These are phyloP conservation scores for Xylariaceae sp. DNA, from an alignment of 2,329 filamentous ascomycete species.

Conservation along the genomic window DNA sequence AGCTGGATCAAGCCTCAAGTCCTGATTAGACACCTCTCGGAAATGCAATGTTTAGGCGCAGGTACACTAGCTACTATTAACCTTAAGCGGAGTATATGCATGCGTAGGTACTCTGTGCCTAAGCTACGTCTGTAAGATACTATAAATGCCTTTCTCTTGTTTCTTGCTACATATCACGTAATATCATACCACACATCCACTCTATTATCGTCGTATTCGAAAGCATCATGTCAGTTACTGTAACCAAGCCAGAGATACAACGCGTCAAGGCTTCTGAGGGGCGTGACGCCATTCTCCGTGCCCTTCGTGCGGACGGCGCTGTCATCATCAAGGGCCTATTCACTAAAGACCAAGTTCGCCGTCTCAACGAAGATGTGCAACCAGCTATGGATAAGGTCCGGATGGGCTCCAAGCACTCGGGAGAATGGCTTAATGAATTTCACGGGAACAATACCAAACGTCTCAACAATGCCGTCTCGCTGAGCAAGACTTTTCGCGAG, in stretches of 20 bases:
- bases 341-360: constrained; percentile 28
- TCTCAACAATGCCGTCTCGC: constrained; percentile 31
- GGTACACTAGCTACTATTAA: too few relatives aligned
- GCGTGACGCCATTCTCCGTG: constrained; percentile 22
- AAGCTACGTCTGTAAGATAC: too few relatives aligned
- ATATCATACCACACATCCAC: too few relatives aligned
- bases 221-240: not conserved
- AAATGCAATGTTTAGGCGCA: too few relatives aligned
- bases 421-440: constrained; percentile 34
- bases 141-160: too few relatives aligned
- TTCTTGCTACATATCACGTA: too few relatives aligned
- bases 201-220: not conserved
- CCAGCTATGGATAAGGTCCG: constrained; percentile 28
- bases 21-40: too few relatives aligned
- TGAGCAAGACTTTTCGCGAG: constrained; percentile 37
- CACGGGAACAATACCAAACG: constrained; percentile 38
- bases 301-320: constrained; percentile 31
- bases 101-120: too few relatives aligned
- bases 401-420: constrained; percentile 30
- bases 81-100: too few relatives aligned
- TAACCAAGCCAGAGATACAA: constrained; percentile 18
- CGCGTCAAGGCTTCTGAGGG: constrained; percentile 23
- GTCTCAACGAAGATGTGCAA: constrained; percentile 35
- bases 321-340: constrained; percentile 39
- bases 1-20: too few relatives aligned